Evolutionary conservation across 352 stramenopile genomes (phyloP), one percentile per base, ranked within the genome.

Genomic region (Phytophthora fragariae): DNA sequence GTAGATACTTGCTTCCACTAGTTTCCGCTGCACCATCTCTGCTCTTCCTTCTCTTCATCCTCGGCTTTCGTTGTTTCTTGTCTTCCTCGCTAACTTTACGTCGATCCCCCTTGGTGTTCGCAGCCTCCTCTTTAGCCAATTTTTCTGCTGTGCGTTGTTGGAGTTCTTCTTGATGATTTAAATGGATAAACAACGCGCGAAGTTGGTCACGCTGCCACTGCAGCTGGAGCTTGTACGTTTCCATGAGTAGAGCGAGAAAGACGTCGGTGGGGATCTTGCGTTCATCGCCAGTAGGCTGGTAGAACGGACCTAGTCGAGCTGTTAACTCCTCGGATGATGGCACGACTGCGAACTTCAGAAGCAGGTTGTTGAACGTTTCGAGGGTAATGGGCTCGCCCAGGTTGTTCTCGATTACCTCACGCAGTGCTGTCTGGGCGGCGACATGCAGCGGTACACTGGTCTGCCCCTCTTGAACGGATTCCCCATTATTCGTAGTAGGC

Each of bases 241-340:
- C 84, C 44, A 87, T 69, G 0, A 86, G 39, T 0, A 92, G 60
- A 4, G 77, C 69, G 5, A 90, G 70, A 29, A 88, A 88, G 3
- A 92, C 65, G 17, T 88, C 81, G 10, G 77, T 44, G 2, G 82
- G 62, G 17, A 92, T 56, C 47, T 91, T 90, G 6, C 70, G 75
- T 46, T 92, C 83, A n/a, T 91, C 82, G 3, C 82, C 82, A 14
- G 75, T 90, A 37, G 81, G 62, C 17, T 72, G 79, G 54, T 90
- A 92, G 57, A 91, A 90, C 2, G 75, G 49, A 2, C 82, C 83
- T 1, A 90, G 56, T 3, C 72, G 77, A 4, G 61, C 58, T 1
- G 47, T 33, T 0, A 92, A 62, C 46, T 92, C 85, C 0, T 82
- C 70, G 0, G 29, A 0, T 0, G 71, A 73, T 2, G 83, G 76